Evolutionary conservation across 2,329 filamentous ascomycete species (phyloP).

Genomic region (Exophiala oligosperma): DNA sequence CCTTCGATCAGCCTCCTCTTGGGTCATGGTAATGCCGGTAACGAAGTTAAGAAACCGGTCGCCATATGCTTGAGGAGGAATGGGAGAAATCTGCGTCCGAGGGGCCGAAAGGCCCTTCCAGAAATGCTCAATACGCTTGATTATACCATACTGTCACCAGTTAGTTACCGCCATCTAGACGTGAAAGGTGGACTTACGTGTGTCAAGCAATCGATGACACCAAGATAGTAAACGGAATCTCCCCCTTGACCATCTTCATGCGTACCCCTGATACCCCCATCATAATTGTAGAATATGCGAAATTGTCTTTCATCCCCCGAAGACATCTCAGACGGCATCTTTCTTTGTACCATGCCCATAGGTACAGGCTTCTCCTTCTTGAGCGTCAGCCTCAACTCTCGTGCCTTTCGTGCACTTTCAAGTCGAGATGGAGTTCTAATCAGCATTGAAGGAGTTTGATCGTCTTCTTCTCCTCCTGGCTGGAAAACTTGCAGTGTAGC

Average conservation of each 20-base stretch:
- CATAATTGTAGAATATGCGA: conserved; percentile 88
- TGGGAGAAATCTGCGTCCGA: conserved; percentile 84
- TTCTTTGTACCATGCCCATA: conserved; percentile 76
- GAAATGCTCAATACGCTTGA: conserved; percentile 95
- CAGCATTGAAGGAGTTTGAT: conserved; percentile 56
- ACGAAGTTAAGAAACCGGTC: conserved; percentile 95
- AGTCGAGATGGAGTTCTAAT: conserved; percentile 90
- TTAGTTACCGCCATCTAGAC: conserved; percentile 6
- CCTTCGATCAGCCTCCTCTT: conserved; percentile 71
- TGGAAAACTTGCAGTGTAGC: conserved; percentile 95
- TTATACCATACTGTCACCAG: conserved; percentile 72
- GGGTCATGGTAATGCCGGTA: conserved; percentile 82
- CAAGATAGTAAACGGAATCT: conserved; percentile 95
- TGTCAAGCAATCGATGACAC: conserved; percentile 96
- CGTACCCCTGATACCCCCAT: conserved; percentile 89
- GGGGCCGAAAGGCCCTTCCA: conserved; percentile 90
- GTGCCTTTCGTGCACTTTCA: conserved; percentile 86
- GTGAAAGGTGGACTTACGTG: conserved; percentile 65
- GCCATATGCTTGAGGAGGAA: conserved; percentile 86
- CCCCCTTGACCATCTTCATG: conserved; percentile 83
- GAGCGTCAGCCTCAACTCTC: conserved; percentile 87
- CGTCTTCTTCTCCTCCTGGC: conserved; percentile 74
- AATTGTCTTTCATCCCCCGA: conserved; percentile 65
- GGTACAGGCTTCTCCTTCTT: conserved; percentile 92
- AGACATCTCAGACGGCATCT: conserved; percentile 87